A percentile compares a stretch with the other conserved stretches of the same genome.
These are phyloP conservation scores for Aspergillus floridensis DNA, from an alignment of 2,329 filamentous ascomycete genomes.

Conservation along the genomic window DNA sequence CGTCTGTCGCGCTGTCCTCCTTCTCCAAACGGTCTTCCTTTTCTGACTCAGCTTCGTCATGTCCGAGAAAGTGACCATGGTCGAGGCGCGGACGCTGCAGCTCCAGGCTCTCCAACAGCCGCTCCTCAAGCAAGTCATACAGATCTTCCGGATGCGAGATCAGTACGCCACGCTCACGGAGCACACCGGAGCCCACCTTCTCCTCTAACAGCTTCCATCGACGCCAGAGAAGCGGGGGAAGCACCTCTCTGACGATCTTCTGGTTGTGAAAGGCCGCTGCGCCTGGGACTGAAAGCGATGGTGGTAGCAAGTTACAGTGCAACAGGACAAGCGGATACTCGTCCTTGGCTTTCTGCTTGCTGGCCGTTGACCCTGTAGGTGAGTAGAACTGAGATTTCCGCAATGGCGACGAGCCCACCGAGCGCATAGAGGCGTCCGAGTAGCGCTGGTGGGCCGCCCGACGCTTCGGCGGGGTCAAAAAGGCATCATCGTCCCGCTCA, in stretches of 20 bases:
- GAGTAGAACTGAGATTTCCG: conserved; percentile 38
- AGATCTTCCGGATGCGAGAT: conserved; percentile 63
- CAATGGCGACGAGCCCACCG: conserved; percentile 30
- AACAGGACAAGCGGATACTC: conserved; percentile 60
- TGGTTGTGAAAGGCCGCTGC: conserved; percentile 33
- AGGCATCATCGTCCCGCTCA: conserved; percentile 42
- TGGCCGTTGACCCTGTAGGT: conserved; percentile 22
- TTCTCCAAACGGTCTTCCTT: conserved; percentile 27
- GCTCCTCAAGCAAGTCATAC: conserved; percentile 62
- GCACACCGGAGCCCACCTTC: conserved; percentile 51
- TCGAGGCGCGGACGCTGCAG: conserved; percentile 55
- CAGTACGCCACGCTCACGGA: conserved; percentile 58
- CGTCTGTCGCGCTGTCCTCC: conserved; percentile 37
- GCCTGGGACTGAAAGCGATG: conserved; percentile 49
- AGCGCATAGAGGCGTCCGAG: conserved; percentile 33
- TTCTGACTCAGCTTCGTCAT: conserved; percentile 28
- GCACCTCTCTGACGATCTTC: conserved; percentile 48
- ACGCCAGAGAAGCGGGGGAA: conserved; percentile 47
- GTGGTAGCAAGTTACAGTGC: conserved; percentile 59
- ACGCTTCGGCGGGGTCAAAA: conserved; percentile 35
- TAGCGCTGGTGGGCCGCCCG: conserved; percentile 26
- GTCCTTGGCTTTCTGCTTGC: conserved; percentile 38
- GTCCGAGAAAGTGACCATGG: conserved; percentile 56
- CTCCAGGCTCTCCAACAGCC: conserved; percentile 59
- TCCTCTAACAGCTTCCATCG: conserved; percentile 54